Conservation (phyloP, 768 basidiomycete genomes). For the Lactifluus rugatus region DNA sequence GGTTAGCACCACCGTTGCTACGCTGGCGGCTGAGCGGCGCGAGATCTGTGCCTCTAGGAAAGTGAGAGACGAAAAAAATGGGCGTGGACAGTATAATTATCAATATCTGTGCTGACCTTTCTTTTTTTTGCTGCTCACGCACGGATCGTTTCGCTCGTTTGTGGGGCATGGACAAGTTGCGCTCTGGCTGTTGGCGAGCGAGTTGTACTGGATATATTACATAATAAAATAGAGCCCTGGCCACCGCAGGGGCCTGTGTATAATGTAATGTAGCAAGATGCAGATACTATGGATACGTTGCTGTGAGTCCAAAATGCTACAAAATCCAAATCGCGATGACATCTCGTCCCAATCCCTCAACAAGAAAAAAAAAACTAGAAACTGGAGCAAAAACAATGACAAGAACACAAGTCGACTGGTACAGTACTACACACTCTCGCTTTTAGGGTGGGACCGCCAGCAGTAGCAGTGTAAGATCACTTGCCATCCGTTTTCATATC, state of each 20-base stretch:
- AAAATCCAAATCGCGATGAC: neutral
- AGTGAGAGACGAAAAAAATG: neutral
- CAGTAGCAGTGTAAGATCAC: neutral
- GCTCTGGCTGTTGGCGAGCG: too few relatives aligned
- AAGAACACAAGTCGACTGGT: neutral
- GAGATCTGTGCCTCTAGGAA: conserved; percentile 22
- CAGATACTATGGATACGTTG: neutral
- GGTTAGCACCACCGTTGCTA: neutral
- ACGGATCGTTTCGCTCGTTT: conserved; percentile 29
- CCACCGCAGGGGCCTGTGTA: neutral
- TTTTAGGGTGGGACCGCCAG: neutral
- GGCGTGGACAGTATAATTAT: too few relatives aligned
- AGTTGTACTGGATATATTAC: conserved; percentile 8
- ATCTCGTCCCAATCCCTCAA: neutral
- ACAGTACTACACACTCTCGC: neutral
- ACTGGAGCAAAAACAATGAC: neutral
- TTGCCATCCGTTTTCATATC: neutral
- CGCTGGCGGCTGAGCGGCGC: conserved; percentile 8
- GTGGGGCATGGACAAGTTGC: conserved; percentile 28
- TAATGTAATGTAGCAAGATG: neutral
- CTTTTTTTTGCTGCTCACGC: conserved; percentile 23
- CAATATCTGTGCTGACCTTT: conserved; percentile 23
- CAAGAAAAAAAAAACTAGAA: neutral
- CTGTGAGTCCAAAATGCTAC: neutral
- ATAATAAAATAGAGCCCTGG: neutral